Conservation (phyloP, 78 protist species). For the Emiliania huxleyi region DNA sequence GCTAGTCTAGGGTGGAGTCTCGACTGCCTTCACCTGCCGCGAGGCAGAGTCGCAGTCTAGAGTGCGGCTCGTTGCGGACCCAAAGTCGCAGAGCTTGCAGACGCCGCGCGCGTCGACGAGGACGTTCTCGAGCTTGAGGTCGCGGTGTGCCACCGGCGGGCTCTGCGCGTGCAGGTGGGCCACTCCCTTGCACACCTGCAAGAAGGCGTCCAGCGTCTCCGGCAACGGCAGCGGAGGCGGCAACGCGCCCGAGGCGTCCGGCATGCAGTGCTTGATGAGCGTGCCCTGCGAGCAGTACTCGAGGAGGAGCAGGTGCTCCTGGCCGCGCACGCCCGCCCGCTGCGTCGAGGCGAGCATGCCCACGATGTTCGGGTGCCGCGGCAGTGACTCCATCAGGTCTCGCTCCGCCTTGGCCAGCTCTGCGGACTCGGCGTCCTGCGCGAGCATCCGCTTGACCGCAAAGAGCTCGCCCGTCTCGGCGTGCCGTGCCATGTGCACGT, state of each 20-base stretch:
- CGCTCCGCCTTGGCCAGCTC: neutral
- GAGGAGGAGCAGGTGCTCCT: neutral
- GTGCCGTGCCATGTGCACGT: neutral
- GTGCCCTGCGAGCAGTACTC: neutral
- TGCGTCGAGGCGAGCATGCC: neutral
- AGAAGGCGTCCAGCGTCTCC: neutral
- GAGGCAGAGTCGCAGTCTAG: too few species aligned
- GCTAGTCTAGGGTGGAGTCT: too few species aligned
- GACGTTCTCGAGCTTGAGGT: conserved; percentile 41
- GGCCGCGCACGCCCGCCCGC: neutral
- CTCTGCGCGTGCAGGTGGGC: conserved; percentile 29
- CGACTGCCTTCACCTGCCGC: neutral
- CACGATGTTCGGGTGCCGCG: neutral
- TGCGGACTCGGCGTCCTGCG: neutral
- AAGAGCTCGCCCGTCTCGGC: neutral
- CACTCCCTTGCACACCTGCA: neutral
- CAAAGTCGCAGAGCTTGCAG: conserved; percentile 47
- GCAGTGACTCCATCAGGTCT: neutral
- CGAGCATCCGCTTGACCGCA: neutral
- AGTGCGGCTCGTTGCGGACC: neutral
- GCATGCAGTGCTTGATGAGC: neutral
- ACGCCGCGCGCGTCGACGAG: neutral
- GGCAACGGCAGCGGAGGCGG: too few species aligned
- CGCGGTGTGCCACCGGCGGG: conserved; percentile 48
- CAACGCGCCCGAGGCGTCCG: neutral